phyloP scores from a whole-genome alignment of 2,329 filamentous ascomycete genomes.

The Diaporthe sp. region DNA sequence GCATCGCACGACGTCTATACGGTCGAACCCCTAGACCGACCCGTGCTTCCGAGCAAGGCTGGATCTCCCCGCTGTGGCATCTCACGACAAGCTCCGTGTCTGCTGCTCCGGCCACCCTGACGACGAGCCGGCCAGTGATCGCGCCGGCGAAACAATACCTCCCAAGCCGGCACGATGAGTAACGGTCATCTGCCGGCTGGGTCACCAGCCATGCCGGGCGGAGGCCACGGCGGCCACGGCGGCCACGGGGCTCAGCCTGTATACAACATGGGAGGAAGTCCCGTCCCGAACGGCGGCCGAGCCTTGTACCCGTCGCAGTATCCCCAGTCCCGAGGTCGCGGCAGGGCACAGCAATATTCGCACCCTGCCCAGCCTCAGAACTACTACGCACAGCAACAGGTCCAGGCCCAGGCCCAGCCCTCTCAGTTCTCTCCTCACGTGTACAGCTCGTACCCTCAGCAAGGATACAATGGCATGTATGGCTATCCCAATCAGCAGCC shows the following conservation, averaged over 20 bases:
- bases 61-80: conserved; percentile 10
- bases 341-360: conserved; percentile 29
- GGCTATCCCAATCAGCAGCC: conserved; percentile 43
- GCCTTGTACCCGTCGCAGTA: conserved; percentile 28
- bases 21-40: not conserved
- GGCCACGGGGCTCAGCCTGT: conserved; percentile 35
- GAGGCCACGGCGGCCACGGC: conserved; percentile 33
- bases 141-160: conserved; percentile 50
- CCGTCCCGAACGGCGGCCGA: conserved; percentile 41
- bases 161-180: conserved; percentile 84
- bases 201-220: conserved; percentile 70
- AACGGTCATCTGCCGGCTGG: conserved; percentile 83
- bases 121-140: conserved; percentile 48
- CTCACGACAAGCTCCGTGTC: conserved; percentile 34
- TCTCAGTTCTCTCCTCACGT: conserved; percentile 17
- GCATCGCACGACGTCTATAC: not conserved
- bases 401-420: conserved; percentile 21
- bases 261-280: conserved; percentile 37
- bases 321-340: conserved; percentile 35
- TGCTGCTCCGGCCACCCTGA: conserved; percentile 17
- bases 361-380: conserved; percentile 40
- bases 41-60: conserved; percentile 18
- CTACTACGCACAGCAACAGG: conserved; percentile 46
- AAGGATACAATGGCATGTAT: conserved; percentile 31
- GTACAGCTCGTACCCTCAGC: conserved; percentile 32